Conservation (phyloP, 306 rosid species). For the Castanopsis chinensis region DNA sequence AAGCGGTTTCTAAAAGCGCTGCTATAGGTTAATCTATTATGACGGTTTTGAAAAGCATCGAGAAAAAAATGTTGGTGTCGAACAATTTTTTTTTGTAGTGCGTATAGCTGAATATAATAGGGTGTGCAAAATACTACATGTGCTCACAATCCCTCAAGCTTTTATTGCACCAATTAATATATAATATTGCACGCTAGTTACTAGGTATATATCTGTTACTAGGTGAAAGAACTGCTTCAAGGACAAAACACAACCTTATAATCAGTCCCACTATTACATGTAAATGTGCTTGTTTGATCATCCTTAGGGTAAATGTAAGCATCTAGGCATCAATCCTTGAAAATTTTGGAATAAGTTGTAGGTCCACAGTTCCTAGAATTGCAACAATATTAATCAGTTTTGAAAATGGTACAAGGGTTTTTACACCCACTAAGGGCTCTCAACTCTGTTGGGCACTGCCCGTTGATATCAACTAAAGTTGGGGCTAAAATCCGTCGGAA, state of each 20-base stretch:
- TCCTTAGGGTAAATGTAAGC: slow-evolving; percentile 20
- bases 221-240: no score
- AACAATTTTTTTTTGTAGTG: no score
- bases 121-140: no score
- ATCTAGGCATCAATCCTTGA: slow-evolving; percentile 14
- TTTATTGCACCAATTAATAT: no score
- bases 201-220: no score
- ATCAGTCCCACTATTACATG: slow-evolving; percentile 1
- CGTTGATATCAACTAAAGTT: not conserved
- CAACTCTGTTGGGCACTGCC: slow-evolving; percentile 8
- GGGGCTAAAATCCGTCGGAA: slow-evolving; percentile 27
- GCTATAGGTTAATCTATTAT: no score
- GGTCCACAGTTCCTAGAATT: slow-evolving; percentile 1
- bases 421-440: slow-evolving; percentile 9
- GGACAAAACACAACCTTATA: slow-evolving; percentile 4
- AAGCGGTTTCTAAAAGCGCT: no score
- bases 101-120: no score
- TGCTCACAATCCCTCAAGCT: no score
- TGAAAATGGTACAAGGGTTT: slow-evolving; percentile 14
- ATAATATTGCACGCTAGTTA: no score
- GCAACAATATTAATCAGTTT: slow-evolving; percentile 9
- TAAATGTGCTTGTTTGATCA: not conserved
- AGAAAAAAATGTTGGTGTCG: no score
- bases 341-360: slow-evolving; percentile 7
- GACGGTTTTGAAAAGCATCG: no score